A percentile compares a stretch with the other conserved stretches of the same genome.
Evolutionary conservation across 352 stramenopile species (phyloP).

Genomic region (Globisporangium mamillatum): DNA sequence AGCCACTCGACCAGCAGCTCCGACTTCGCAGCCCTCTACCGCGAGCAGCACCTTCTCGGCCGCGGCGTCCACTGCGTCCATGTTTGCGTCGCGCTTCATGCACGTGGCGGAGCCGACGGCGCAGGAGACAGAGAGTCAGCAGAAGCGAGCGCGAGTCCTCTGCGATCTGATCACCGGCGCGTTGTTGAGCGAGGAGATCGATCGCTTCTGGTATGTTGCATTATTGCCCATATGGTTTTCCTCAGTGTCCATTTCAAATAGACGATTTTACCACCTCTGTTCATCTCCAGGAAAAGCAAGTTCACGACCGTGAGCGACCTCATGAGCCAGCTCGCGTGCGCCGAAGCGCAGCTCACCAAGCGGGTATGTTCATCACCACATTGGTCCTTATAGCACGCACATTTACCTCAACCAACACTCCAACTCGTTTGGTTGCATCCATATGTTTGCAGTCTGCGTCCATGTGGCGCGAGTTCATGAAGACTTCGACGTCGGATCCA

Average conservation of each 20-base stretch:
- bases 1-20: conserved; percentile 10
- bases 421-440: not conserved
- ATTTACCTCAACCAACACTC: too few species aligned
- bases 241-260: not conserved
- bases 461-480: conserved; percentile 56
- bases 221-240: not conserved
- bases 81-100: conserved; percentile 41
- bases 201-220: conserved; percentile 43
- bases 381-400: not conserved
- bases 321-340: conserved; percentile 61
- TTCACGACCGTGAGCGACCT: conserved; percentile 36
- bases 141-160: conserved; percentile 37
- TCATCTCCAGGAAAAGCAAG: conserved; percentile 30
- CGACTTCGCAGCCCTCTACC: conserved; percentile 16
- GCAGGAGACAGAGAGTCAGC: conserved; percentile 35
- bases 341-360: conserved; percentile 55
- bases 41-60: conserved; percentile 28
- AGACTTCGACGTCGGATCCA: conserved; percentile 30
- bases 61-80: conserved; percentile 27
- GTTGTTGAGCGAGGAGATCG: conserved; percentile 58
- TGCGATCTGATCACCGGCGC: conserved; percentile 53
- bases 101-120: conserved; percentile 26
- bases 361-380: conserved; percentile 23
- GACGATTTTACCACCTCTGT: not conserved
- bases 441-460: conserved; percentile 24